Conservation (phyloP, 2,329 filamentous ascomycete species). For the Ophiostoma montium region DNA sequence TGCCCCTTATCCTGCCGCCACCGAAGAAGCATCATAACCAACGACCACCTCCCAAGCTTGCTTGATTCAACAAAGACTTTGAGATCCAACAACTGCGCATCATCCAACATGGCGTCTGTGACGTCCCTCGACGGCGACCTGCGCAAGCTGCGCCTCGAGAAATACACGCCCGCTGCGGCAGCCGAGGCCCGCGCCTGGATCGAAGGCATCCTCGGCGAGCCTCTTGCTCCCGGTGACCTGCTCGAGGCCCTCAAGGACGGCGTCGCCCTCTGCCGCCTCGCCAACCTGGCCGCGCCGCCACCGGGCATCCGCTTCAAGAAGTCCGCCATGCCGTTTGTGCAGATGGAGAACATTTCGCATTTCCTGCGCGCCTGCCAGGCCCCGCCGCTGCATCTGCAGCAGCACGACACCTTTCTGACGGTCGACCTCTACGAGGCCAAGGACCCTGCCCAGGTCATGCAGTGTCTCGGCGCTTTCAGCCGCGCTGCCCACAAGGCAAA, state of each 20-base stretch:
- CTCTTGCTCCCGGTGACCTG: conserved; percentile 58
- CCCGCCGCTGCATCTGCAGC: conserved; percentile 71
- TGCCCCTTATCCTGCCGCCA: background rate
- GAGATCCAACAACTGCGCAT: too few species aligned
- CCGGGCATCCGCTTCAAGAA: conserved; percentile 81
- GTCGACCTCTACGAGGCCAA: conserved; percentile 94
- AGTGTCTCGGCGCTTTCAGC: conserved; percentile 86
- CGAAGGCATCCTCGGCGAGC: conserved; percentile 63
- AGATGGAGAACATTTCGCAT: conserved; percentile 98
- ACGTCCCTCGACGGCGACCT: conserved; percentile 89
- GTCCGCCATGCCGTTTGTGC: conserved; percentile 92
- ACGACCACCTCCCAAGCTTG: too few species aligned
- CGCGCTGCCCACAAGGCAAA: conserved; percentile 65
- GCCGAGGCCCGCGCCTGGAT: conserved; percentile 80
- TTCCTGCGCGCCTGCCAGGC: conserved; percentile 81
- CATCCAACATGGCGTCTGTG: conserved; percentile 54
- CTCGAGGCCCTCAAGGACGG: conserved; percentile 83
- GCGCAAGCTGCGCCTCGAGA: conserved; percentile 79
- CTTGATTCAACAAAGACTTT: too few species aligned
- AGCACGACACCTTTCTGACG: conserved; percentile 92
- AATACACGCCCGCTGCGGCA: conserved; percentile 83
- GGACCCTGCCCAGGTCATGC: conserved; percentile 88
- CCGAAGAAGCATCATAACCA: too few species aligned
- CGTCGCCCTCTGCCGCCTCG: conserved; percentile 79
- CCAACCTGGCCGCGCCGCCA: conserved; percentile 64